Evolutionary conservation across 2,329 filamentous ascomycete species (phyloP).

Genomic region (Cryphonectria carpinicola): DNA sequence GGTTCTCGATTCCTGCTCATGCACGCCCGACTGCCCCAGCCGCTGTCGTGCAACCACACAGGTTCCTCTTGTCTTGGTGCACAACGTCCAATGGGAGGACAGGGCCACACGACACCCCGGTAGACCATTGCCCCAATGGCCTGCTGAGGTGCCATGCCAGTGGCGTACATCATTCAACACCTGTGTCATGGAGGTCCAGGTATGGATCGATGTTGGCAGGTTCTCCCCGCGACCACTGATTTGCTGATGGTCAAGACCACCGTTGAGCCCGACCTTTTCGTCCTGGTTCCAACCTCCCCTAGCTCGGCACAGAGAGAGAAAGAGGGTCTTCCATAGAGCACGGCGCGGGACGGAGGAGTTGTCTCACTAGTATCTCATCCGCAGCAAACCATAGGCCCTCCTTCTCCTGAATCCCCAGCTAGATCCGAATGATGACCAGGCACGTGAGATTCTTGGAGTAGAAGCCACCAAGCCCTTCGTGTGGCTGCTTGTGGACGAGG

Average conservation of each 20-base stretch:
- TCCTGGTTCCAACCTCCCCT: too few relatives aligned
- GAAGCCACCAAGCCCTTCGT: not conserved
- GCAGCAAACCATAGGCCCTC: not conserved
- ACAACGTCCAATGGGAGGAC: not conserved
- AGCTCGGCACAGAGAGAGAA: too few relatives aligned
- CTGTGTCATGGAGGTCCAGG: not conserved
- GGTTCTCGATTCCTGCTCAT: not conserved
- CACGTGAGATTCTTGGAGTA: not conserved
- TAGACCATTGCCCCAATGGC: not conserved
- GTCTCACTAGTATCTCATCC: not conserved
- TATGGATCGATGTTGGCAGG: not conserved
- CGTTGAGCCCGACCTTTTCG: too few relatives aligned
- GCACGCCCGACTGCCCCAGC: not conserved
- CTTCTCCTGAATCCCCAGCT: not conserved
- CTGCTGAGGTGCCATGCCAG: not conserved
- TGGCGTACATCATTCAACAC: not conserved
- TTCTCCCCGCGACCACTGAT: not conserved
- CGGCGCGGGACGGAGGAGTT: not conserved
- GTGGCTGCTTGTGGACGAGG: not conserved
- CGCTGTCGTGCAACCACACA: not conserved
- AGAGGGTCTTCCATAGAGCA: not conserved
- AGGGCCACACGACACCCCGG: not conserved
- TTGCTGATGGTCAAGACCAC: not conserved
- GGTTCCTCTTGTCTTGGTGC: not conserved
- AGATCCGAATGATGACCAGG: not conserved